These are phyloP conservation scores for Schizonepeta tenuifolia DNA, from an alignment of 257 asterid species.

Conservation along the genomic window DNA sequence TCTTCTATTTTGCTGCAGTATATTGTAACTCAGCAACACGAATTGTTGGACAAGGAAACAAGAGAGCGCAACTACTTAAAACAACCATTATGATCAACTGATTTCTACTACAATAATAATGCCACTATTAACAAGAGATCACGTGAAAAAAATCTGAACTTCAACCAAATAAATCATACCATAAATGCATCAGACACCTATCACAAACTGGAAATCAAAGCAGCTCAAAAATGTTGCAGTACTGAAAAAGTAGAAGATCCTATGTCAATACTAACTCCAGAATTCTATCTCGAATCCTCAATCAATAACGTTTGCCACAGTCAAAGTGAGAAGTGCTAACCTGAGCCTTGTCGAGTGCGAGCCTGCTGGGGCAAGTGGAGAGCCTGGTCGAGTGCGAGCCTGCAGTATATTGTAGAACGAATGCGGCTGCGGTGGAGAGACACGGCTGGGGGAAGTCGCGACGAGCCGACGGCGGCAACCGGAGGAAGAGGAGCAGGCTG, in stretches of 20 bases:
- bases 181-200: conserved; percentile 41
- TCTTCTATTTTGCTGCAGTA: no score
- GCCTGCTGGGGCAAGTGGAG: no score
- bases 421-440: no score
- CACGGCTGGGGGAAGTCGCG: no score
- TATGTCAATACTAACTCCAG: conserved; percentile 28
- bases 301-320: conserved; percentile 22
- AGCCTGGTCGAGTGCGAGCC: no score
- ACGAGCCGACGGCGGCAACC: no score
- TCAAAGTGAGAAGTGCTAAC: no score
- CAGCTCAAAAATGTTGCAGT: no score
- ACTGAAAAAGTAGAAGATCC: conserved; percentile 32
- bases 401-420: no score
- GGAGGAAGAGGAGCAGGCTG: no score
- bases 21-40: conserved; percentile 27
- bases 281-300: neutral
- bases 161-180: conserved; percentile 42
- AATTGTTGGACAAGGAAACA: conserved; percentile 24
- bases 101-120: conserved; percentile 23
- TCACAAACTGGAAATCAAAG: no score
- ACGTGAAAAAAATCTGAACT: conserved; percentile 38
- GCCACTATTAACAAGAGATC: conserved; percentile 20
- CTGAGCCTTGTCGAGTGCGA: no score
- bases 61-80: conserved; percentile 26
- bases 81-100: conserved; percentile 25